Conservation (phyloP, 2,329 filamentous ascomycete species). For the Penicillium sp. region DNA sequence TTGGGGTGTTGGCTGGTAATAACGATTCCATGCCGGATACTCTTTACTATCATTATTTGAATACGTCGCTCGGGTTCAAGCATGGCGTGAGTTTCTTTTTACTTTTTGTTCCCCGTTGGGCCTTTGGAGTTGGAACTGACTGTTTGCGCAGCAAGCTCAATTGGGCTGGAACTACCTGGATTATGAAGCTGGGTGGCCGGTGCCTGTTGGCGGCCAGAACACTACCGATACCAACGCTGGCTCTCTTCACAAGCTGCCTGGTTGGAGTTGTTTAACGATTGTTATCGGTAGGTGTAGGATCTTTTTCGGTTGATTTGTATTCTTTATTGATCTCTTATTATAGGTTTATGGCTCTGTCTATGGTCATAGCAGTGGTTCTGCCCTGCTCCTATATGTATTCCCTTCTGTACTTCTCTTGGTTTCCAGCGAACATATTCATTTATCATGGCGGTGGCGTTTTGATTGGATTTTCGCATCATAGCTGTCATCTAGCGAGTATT, state of each 20-base stretch:
- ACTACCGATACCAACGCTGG: background rate
- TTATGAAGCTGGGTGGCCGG: constrained; percentile 41
- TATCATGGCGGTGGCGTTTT: constrained; percentile 9
- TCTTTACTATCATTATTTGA: constrained; percentile 44
- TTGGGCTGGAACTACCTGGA: constrained; percentile 41
- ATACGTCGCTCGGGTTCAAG: constrained; percentile 33
- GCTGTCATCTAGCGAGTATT: constrained; percentile 1
- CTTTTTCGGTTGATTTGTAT: no score
- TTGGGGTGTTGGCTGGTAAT: constrained; percentile 32
- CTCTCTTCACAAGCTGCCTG: background rate
- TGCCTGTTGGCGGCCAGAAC: constrained; percentile 15
- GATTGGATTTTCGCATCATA: background rate
- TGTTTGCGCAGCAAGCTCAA: constrained; percentile 29
- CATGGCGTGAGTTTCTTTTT: constrained; percentile 26
- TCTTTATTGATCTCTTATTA: background rate
- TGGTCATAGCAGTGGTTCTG: constrained; percentile 1
- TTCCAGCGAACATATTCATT: constrained; percentile 4
- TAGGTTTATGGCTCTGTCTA: constrained; percentile 19
- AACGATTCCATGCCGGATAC: constrained; percentile 29
- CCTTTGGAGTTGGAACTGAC: background rate
- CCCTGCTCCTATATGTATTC: background rate
- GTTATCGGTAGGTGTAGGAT: constrained; percentile 11
- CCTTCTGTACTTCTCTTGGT: background rate
- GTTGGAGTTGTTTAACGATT: constrained; percentile 9
- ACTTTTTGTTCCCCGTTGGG: background rate